Evolutionary conservation across 495 filamentous ascomycete species (phyloP).

Genomic region (Stereocaulon alpinum): DNA sequence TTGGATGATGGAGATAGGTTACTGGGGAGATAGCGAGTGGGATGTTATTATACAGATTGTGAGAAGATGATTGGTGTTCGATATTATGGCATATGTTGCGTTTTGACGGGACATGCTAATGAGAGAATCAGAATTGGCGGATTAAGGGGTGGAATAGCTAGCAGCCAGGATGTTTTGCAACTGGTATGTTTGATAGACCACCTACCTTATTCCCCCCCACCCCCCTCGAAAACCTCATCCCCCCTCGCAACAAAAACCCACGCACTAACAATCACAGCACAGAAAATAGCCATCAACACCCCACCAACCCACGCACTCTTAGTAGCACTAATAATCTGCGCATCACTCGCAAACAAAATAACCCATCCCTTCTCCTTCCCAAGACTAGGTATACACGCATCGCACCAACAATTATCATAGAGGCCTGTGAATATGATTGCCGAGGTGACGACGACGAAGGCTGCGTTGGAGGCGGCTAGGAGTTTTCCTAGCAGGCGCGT

Average conservation of each 20-base stretch:
- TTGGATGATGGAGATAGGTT: too few relatives aligned
- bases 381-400: slow-evolving; percentile 5
- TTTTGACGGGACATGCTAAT: too few relatives aligned
- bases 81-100: too few relatives aligned
- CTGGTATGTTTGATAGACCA: too few relatives aligned
- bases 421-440: slow-evolving; percentile 1
- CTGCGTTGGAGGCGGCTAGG: not conserved
- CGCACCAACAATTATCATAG: slow-evolving; percentile 10
- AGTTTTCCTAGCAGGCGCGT: not conserved
- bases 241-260: slow-evolving; percentile 5
- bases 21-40: too few relatives aligned
- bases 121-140: too few relatives aligned
- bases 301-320: slow-evolving; percentile 1
- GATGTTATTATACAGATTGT: too few relatives aligned
- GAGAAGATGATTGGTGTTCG: too few relatives aligned
- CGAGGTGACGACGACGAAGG: not conserved
- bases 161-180: too few relatives aligned
- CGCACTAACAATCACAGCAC: not conserved
- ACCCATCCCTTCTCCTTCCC: not conserved
- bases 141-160: too few relatives aligned
- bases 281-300: not conserved
- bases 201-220: not conserved
- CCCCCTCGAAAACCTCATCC: not conserved
- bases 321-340: not conserved
- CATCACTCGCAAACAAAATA: not conserved